A percentile compares a stretch with the other conserved stretches of the same genome.
Conservation (phyloP, 75 land plant species). For the Cupressus sempervirens region DNA sequence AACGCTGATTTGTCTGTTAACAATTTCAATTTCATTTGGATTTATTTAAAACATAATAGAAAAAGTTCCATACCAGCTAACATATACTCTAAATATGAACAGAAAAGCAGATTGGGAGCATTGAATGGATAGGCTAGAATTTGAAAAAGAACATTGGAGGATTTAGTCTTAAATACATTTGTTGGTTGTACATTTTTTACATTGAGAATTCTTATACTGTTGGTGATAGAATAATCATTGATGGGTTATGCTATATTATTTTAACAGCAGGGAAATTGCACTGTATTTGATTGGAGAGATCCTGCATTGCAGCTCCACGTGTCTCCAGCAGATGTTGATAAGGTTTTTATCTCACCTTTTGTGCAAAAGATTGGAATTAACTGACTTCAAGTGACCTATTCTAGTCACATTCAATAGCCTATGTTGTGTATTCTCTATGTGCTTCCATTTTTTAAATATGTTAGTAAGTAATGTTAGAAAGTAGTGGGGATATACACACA, state of each 20-base stretch:
- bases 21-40: neutral
- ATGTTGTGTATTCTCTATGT: neutral
- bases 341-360: slow-evolving; percentile 42
- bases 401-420: neutral
- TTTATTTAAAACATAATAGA: too few relatives aligned
- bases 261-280: slow-evolving; percentile 18
- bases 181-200: neutral
- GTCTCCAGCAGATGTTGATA: slow-evolving; percentile 88
- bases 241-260: slow-evolving; percentile 2
- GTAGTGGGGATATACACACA: neutral
- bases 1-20: too few relatives aligned
- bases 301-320: slow-evolving; percentile 63
- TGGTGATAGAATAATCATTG: neutral
- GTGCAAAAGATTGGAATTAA: neutral
- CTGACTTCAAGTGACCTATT: neutral
- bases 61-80: neutral
- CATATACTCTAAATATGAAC: neutral
- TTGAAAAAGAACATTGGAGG: neutral
- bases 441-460: neutral
- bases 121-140: neutral
- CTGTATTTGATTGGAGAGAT: slow-evolving; percentile 50
- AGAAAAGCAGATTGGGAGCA: too few relatives aligned
- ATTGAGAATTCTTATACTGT: neutral
- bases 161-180: neutral
- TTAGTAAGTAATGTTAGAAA: neutral